Evolutionary conservation across 345 rosid genomes (phyloP).

Genomic region (Syzygium grande): DNA sequence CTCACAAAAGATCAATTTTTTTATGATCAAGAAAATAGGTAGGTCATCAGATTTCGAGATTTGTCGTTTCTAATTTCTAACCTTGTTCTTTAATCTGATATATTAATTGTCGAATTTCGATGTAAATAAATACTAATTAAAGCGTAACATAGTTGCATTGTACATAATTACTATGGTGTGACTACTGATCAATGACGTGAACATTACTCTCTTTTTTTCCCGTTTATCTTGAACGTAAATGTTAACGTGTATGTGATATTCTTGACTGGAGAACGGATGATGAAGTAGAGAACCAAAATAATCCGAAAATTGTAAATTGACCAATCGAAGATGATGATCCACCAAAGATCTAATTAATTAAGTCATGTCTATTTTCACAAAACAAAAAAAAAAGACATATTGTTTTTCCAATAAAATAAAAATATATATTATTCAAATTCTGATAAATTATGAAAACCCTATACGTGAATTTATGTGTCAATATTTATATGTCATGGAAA

Average conservation of each 20-base stretch:
- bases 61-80: background rate
- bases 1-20: background rate
- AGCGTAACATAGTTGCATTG: background rate
- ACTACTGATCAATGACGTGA: conserved; percentile 4
- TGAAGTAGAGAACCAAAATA: background rate
- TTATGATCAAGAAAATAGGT: background rate
- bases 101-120: background rate
- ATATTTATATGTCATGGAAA: background rate
- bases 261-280: background rate
- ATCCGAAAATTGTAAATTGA: background rate
- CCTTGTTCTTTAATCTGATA: background rate
- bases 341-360: background rate
- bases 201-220: background rate
- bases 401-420: background rate
- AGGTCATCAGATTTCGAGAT: background rate
- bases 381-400: background rate
- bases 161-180: background rate
- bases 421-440: background rate
- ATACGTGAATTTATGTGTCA: background rate
- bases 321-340: background rate
- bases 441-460: background rate
- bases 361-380: background rate
- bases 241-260: background rate
- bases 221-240: background rate
- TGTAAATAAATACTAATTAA: background rate